Conservation (phyloP, 768 basidiomycete species). For the Vararia minispora region DNA sequence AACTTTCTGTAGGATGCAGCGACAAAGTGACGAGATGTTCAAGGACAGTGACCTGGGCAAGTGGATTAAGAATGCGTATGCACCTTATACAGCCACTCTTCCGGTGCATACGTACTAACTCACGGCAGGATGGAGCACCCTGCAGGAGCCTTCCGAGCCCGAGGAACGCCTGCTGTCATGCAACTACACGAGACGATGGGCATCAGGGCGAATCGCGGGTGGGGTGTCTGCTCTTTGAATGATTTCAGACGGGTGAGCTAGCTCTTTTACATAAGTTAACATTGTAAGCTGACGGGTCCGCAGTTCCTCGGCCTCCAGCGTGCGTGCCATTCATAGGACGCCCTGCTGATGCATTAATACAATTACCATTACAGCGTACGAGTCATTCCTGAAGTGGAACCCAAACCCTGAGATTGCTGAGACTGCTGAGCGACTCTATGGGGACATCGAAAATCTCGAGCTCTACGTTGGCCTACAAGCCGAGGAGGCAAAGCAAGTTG, state of each 20-base stretch:
- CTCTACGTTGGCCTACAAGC: conserved; percentile 76
- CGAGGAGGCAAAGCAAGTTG: conserved; percentile 63
- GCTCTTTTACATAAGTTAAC: background rate
- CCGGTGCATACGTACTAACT: too few relatives aligned
- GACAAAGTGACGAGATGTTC: conserved; percentile 51
- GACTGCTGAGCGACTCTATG: conserved; percentile 70
- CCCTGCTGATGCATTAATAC: conserved; percentile 1
- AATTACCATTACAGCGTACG: conserved; percentile 36
- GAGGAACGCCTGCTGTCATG: conserved; percentile 62
- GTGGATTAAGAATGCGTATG: conserved; percentile 58
- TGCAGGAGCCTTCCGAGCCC: conserved; percentile 65
- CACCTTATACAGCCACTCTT: too few relatives aligned
- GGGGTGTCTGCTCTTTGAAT: conserved; percentile 79
- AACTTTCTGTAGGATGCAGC: conserved; percentile 36
- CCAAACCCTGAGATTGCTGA: conserved; percentile 53
- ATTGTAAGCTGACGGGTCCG: background rate
- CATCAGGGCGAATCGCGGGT: conserved; percentile 61
- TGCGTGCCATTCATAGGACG: conserved; percentile 20
- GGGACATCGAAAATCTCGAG: conserved; percentile 65
- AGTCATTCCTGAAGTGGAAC: conserved; percentile 75
- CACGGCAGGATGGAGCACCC: conserved; percentile 51
- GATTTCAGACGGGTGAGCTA: conserved; percentile 60
- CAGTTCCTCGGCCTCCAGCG: conserved; percentile 71
- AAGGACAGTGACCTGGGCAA: conserved; percentile 61
- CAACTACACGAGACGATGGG: conserved; percentile 77